A percentile compares a stretch with the other conserved stretches of the same genome.
Evolutionary conservation across 805 yeast species (phyloP).

Genomic region (Priceomyces castillae): DNA sequence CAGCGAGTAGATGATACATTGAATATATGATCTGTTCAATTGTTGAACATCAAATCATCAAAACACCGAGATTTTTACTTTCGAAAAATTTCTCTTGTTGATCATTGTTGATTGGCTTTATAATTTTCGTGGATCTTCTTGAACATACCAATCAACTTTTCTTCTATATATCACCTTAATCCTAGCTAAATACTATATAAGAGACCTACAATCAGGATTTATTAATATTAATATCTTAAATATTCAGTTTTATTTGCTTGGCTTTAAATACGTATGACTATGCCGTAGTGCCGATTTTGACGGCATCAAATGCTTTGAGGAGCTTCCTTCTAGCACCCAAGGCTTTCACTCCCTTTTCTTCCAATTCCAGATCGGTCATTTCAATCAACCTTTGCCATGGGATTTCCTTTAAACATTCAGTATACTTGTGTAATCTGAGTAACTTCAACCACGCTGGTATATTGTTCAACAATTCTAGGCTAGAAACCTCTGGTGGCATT

Average conservation of each 20-base stretch:
- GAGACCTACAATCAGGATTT: no score
- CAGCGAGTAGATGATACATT: no score
- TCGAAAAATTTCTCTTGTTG: no score
- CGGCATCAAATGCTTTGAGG: constrained; percentile 85
- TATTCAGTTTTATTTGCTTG: not conserved
- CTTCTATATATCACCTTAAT: no score
- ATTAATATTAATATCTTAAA: not conserved
- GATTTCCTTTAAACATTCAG: constrained; percentile 71
- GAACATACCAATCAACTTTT: no score
- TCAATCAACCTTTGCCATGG: constrained; percentile 79
- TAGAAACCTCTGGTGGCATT: constrained; percentile 43
- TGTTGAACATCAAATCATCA: no score
- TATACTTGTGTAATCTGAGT: constrained; percentile 88
- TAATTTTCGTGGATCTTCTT: no score
- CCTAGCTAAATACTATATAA: no score
- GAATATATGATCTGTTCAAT: no score
- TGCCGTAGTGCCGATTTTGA: constrained; percentile 34
- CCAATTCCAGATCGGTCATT: constrained; percentile 65
- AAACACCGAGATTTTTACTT: no score
- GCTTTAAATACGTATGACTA: not conserved
- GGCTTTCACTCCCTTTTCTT: constrained; percentile 82
- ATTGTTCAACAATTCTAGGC: constrained; percentile 56
- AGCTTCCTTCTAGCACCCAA: constrained; percentile 94
- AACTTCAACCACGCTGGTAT: constrained; percentile 92
- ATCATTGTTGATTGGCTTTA: no score